These are phyloP conservation scores for Hypoxylon cercidicola DNA, from an alignment of 495 filamentous ascomycete genomes.

Conservation along the genomic window DNA sequence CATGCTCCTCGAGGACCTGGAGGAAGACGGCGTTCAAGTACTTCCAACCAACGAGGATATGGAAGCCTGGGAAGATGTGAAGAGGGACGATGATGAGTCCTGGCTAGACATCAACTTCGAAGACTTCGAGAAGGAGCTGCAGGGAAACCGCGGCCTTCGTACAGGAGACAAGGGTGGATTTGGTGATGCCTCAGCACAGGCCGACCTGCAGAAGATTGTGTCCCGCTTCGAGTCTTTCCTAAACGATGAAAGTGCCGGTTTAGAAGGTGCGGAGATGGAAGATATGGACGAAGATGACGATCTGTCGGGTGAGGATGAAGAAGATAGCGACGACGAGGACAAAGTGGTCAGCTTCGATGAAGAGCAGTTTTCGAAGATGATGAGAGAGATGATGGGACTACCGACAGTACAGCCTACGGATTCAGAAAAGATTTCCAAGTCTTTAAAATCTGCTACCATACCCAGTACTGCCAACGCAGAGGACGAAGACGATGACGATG, in stretches of 20 bases:
- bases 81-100: conserved; percentile 78
- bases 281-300: conserved; percentile 77
- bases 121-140: conserved; percentile 84
- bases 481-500: conserved; percentile 53
- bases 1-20: conserved; percentile 77
- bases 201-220: conserved; percentile 88
- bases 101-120: conserved; percentile 94
- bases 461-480: conserved; percentile 45
- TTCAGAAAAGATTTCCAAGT: conserved; percentile 39
- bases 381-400: conserved; percentile 95
- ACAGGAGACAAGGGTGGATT: conserved; percentile 59
- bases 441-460: conserved; percentile 15
- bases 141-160: conserved; percentile 37
- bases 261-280: conserved; percentile 81
- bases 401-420: conserved; percentile 52
- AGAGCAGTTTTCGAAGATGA: conserved; percentile 83
- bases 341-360: conserved; percentile 84
- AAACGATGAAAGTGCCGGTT: conserved; percentile 82
- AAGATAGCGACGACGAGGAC: conserved; percentile 71
- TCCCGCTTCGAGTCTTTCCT: conserved; percentile 91
- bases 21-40: conserved; percentile 60
- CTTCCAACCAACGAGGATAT: conserved; percentile 83
- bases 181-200: conserved; percentile 82
- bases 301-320: conserved; percentile 61
- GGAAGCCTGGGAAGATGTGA: conserved; percentile 67